Percentiles rank a stretch among this genome's conserved stretches.
These are phyloP conservation scores for Neurospora sp. DNA, from an alignment of 495 filamentous ascomycete genomes.

Conservation along the genomic window DNA sequence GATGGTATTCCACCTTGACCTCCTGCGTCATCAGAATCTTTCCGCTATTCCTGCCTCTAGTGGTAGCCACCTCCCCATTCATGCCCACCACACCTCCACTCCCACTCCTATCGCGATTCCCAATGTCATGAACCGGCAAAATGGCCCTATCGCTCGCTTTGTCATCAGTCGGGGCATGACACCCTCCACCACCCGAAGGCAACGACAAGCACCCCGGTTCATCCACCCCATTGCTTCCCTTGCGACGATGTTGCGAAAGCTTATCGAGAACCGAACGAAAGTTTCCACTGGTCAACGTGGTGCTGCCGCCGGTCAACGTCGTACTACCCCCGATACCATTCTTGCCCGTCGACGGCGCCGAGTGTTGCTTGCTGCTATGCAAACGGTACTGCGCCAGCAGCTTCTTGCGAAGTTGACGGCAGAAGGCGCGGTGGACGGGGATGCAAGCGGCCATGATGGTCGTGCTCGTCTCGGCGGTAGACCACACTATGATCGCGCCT, in stretches of 20 bases:
- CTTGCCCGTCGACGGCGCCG: not conserved
- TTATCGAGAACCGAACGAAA: not conserved
- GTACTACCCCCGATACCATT: not conserved
- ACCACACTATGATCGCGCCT: conserved; percentile 16
- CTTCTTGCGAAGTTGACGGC: conserved; percentile 12
- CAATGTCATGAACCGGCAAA: not conserved
- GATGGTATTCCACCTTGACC: not conserved
- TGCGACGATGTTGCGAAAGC: not conserved
- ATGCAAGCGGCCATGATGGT: conserved; percentile 28
- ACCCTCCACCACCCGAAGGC: not conserved
- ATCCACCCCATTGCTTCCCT: not conserved
- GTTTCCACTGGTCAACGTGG: not conserved
- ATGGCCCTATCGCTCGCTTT: not conserved
- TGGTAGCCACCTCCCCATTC: not conserved
- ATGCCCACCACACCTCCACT: not conserved
- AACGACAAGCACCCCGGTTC: not conserved
- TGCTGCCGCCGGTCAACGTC: not conserved
- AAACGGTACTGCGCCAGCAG: not conserved
- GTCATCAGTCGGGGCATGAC: not conserved
- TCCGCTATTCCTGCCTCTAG: not conserved
- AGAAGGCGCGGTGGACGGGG: conserved; percentile 21
- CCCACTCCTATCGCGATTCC: not conserved
- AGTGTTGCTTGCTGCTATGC: not conserved
- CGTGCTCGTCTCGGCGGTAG: conserved; percentile 16
- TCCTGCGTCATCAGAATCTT: not conserved